Conservation (phyloP, 805 yeast genomes). For the Lipomyces starkeyi region DNA sequence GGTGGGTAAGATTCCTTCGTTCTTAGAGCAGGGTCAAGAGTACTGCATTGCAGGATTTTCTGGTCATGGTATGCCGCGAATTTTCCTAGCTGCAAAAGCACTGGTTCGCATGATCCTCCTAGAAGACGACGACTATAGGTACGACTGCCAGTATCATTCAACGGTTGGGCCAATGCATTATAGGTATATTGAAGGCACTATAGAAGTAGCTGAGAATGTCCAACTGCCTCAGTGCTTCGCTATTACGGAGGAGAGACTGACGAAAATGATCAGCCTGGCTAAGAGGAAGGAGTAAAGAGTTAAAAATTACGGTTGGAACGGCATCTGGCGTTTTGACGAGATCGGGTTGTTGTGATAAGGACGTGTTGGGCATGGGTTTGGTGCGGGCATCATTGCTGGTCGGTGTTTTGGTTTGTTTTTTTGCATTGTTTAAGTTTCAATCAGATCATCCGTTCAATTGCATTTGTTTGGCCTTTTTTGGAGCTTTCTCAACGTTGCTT, state of each 20-base stretch:
- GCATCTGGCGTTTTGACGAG: not conserved
- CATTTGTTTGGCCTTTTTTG: not conserved
- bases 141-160: conserved; percentile 15
- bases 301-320: too few relatives aligned
- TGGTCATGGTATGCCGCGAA: conserved; percentile 61
- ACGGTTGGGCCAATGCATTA: not conserved
- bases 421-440: not conserved
- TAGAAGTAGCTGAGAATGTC: not conserved
- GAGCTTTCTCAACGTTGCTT: not conserved
- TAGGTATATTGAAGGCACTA: not conserved
- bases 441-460: too few relatives aligned
- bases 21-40: conserved; percentile 37
- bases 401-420: not conserved
- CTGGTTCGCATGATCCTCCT: conserved; percentile 40
- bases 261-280: conserved; percentile 5
- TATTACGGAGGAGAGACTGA: conserved; percentile 3
- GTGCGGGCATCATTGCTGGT: not conserved
- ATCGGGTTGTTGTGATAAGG: not conserved
- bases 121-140: conserved; percentile 28
- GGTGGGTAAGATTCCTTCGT: conserved; percentile 50
- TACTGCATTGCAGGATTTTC: conserved; percentile 56
- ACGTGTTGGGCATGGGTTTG: not conserved
- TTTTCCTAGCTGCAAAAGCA: conserved; percentile 51
- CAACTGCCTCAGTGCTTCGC: not conserved
- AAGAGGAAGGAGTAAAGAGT: too few relatives aligned